A percentile compares a stretch with the other conserved stretches of the same genome.
Evolutionary conservation across 2,329 filamentous ascomycete genomes (phyloP).

Genomic region (Talaromyces pinophilus): DNA sequence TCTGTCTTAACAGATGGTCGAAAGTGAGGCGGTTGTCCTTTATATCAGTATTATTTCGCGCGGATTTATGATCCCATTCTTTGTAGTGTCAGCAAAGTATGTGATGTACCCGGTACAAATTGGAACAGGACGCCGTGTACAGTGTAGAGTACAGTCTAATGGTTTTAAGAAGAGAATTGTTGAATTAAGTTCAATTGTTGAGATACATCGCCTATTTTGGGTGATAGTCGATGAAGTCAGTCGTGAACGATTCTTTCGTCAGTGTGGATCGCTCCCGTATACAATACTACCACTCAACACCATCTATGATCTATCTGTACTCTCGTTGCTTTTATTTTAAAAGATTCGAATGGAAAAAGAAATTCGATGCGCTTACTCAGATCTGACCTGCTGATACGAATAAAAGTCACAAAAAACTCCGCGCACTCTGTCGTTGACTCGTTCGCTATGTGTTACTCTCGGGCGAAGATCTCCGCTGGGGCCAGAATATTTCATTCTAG

Average conservation of each 20-base stretch:
- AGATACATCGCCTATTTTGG: not conserved
- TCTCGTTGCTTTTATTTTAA: not conserved
- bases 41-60: not conserved
- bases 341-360: not conserved
- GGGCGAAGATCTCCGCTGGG: not conserved
- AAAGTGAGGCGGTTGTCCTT: not conserved
- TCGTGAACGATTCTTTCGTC: not conserved
- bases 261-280: not conserved
- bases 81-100: not conserved
- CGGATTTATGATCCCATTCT: not conserved
- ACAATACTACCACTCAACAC: not conserved
- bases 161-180: not conserved
- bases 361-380: not conserved
- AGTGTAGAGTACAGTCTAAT: not conserved
- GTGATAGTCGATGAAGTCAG: not conserved
- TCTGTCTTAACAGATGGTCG: not conserved
- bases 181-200: not conserved
- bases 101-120: not conserved
- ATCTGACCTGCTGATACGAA: not conserved
- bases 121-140: slow-evolving; percentile 1
- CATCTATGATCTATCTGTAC: not conserved
- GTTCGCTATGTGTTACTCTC: not conserved
- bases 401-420: not conserved
- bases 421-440: not conserved
- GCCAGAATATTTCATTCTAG: not conserved